A percentile compares a stretch with the other conserved stretches of the same genome.
phyloP scores from a whole-genome alignment of 139 green algal species.

The Auxenochlorella pyrenoidosa region DNA sequence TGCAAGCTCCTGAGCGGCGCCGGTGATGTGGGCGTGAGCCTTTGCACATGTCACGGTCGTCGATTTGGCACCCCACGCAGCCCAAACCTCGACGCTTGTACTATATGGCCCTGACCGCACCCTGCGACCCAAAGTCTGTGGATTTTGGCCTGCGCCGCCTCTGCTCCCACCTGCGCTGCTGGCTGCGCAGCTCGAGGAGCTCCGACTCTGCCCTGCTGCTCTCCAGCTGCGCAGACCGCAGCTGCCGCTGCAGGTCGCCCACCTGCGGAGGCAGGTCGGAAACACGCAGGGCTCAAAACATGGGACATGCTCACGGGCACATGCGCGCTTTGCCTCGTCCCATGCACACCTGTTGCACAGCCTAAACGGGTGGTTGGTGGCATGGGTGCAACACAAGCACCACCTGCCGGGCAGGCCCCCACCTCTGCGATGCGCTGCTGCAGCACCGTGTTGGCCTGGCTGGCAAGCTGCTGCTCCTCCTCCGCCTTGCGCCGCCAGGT shows the following conservation, averaged over 20 bases:
- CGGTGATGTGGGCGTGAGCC: too few relatives aligned
- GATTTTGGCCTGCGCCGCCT: too few relatives aligned
- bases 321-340: not conserved
- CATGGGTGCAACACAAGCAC: too few relatives aligned
- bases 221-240: not conserved
- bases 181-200: not conserved
- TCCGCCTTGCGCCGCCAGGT: not conserved
- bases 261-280: not conserved
- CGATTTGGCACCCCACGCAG: too few relatives aligned
- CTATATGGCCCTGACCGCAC: too few relatives aligned
- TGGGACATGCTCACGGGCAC: too few relatives aligned
- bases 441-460: not conserved
- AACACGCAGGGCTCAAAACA: too few relatives aligned
- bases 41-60: too few relatives aligned
- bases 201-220: not conserved
- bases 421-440: not conserved
- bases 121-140: too few relatives aligned
- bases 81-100: too few relatives aligned
- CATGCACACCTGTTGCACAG: not conserved
- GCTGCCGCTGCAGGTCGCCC: constrained; percentile 9
- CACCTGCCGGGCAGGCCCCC: not conserved
- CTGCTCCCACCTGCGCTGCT: not conserved
- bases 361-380: not conserved
- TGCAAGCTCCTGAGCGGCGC: too few relatives aligned
- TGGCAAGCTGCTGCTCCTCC: not conserved